Evolutionary conservation across 2,329 filamentous ascomycete genomes (phyloP).

Genomic region (Emmonsiellopsis sp.): DNA sequence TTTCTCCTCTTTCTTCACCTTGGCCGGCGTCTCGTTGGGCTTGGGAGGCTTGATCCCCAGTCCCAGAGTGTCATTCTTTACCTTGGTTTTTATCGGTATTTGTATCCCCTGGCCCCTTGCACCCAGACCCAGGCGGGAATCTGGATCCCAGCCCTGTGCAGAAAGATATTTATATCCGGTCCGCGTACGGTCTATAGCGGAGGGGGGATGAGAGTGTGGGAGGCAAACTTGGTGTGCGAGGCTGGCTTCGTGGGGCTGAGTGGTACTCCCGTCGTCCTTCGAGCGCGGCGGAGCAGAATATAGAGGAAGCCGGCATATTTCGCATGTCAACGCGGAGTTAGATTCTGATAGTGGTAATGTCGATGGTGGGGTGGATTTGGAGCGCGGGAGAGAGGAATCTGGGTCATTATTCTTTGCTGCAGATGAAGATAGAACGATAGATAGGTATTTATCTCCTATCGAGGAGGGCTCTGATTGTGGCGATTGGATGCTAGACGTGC

Average conservation of each 20-base stretch:
- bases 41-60: constrained; percentile 46
- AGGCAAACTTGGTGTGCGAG: constrained; percentile 50
- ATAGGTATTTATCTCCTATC: constrained; percentile 36
- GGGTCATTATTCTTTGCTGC: not conserved
- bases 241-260: constrained; percentile 39
- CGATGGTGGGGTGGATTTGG: not conserved
- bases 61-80: constrained; percentile 68
- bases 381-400: not conserved
- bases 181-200: constrained; percentile 48
- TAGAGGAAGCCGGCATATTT: constrained; percentile 51
- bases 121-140: constrained; percentile 61
- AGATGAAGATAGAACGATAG: constrained; percentile 33
- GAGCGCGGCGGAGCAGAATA: constrained; percentile 17
- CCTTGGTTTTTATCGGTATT: constrained; percentile 62
- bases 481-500: constrained; percentile 17
- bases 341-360: not conserved
- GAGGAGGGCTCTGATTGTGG: constrained; percentile 15
- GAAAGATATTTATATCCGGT: constrained; percentile 49
- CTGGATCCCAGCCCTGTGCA: constrained; percentile 52
- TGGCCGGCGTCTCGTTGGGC: constrained; percentile 23
- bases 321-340: constrained; percentile 34
- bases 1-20: constrained; percentile 20
- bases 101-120: constrained; percentile 60
- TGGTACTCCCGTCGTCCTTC: not conserved
- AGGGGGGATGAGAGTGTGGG: constrained; percentile 49